phyloP scores from a whole-genome alignment of 305 asterid genomes.

The Withania somnifera region DNA sequence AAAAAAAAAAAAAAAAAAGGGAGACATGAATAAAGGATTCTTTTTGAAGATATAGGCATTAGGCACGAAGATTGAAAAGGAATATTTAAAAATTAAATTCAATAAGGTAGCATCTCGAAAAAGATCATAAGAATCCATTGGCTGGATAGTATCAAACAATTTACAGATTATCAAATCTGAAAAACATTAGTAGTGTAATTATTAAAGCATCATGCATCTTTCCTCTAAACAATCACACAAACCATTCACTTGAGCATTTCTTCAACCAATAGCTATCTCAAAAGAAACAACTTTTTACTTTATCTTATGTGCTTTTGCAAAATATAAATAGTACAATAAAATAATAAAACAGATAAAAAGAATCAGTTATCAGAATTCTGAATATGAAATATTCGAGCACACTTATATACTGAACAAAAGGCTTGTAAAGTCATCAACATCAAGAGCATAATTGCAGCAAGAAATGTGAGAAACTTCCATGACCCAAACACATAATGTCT shows the following conservation, averaged over 20 bases:
- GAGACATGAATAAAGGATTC: no score
- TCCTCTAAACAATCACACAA: not conserved
- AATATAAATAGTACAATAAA: not conserved
- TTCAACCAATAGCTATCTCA: not conserved
- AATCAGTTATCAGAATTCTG: not conserved
- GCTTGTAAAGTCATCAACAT: constrained; percentile 17
- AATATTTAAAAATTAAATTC: no score
- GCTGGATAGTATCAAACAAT: not conserved
- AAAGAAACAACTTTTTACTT: not conserved
- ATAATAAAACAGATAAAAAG: not conserved
- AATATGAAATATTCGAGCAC: constrained; percentile 5
- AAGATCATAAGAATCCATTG: not conserved
- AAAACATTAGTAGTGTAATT: not conserved
- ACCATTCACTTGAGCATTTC: not conserved
- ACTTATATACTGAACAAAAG: constrained; percentile 16
- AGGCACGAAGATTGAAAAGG: no score
- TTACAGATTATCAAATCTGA: not conserved
- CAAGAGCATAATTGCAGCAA: not conserved
- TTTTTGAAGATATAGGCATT: no score
- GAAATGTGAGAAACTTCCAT: constrained; percentile 8
- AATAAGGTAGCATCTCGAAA: not conserved
- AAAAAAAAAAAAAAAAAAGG: no score
- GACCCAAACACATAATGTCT: constrained; percentile 13
- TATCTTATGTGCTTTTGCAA: not conserved
- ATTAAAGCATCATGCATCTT: not conserved